These are phyloP conservation scores for Lolium rigidum DNA, from an alignment of 176 grass and related monocot species.

Conservation along the genomic window DNA sequence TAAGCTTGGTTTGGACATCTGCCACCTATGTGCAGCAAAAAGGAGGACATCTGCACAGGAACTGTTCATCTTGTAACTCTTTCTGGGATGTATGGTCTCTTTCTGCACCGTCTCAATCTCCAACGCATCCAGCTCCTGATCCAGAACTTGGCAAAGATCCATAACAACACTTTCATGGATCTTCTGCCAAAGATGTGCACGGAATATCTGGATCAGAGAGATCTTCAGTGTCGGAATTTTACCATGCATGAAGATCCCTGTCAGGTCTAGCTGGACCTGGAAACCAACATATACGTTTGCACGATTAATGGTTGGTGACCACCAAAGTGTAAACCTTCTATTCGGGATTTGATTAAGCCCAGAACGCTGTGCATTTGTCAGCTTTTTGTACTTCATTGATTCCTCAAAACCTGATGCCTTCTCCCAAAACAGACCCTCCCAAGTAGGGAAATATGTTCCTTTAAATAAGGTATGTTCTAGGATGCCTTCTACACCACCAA, in stretches of 20 bases:
- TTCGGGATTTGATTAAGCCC: conserved; percentile 97
- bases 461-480: conserved; percentile 98
- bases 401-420: conserved; percentile 98
- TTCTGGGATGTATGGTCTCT: conserved; percentile 97
- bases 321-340: conserved; percentile 95
- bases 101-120: conserved; percentile 99
- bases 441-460: conserved; percentile 98
- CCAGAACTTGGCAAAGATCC: conserved; percentile 99
- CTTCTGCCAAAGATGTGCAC: conserved; percentile 98
- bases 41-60: conserved; percentile 95
- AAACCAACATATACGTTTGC: conserved; percentile 94
- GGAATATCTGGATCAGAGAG: conserved; percentile 97
- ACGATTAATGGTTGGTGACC: conserved; percentile 93
- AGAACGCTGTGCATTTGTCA: conserved; percentile 94
- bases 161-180: conserved; percentile 99
- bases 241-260: conserved; percentile 96
- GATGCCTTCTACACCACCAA: conserved; percentile 98
- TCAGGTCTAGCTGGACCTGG: conserved; percentile 86
- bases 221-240: conserved; percentile 97
- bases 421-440: conserved; percentile 98
- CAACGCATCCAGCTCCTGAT: conserved; percentile 91
- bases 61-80: conserved; percentile 99
- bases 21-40: conserved; percentile 96
- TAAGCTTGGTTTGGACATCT: conserved; percentile 96
- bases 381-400: conserved; percentile 99